Evolutionary conservation across 2,329 filamentous ascomycete genomes (phyloP), one percentile per base, ranked within the genome.

Genomic region (Monosporascus sp.): DNA sequence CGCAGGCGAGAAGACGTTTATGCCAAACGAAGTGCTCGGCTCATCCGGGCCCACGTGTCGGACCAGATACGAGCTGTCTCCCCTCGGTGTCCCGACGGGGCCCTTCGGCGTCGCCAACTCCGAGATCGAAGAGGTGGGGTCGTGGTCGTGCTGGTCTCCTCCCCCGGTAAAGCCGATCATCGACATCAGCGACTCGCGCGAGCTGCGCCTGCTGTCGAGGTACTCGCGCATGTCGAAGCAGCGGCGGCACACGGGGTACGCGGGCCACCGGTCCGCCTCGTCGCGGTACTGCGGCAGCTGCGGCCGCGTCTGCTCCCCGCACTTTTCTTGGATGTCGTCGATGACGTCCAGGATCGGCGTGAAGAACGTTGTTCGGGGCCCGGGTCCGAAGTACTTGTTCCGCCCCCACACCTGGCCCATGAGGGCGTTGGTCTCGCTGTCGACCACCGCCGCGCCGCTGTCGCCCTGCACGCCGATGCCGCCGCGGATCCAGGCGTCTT

Each of bases 261-360:
- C 64, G 1, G 72, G 65, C 55, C 70, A 74, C 5, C 69, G 64
- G 36, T 74, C 73, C 7, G 67, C 69, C 26, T 76, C 73, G 41
- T 75, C 69, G 3, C 71, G 69, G 48, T 71, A 62, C 51, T 73
- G 70, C 1, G 74, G 74, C 22, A 76, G 67, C 51, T 68, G 66
- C 0, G 74, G 73, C 17, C 73, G 67, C 7, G 61, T 60, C 44
- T 70, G 64, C 58, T 75, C 66, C 2, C 68, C 71, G 48, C 73
- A 76, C 49, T 69, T 70, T 57, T 77, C 75, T 52, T 76, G 73
- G 24, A 76, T 74, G 47, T 77, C 74, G 40, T 77, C 73, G 22
- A 77, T 71, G 16, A 77, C 66, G 54, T 77, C 75, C 31, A 66
- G 60, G 19, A 76, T 69, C 2, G 74, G 73, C 5, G 74, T 76